These are phyloP conservation scores for Heliocybe sulcata DNA, from an alignment of 1,284 basidiomycete species.

Conservation along the genomic window DNA sequence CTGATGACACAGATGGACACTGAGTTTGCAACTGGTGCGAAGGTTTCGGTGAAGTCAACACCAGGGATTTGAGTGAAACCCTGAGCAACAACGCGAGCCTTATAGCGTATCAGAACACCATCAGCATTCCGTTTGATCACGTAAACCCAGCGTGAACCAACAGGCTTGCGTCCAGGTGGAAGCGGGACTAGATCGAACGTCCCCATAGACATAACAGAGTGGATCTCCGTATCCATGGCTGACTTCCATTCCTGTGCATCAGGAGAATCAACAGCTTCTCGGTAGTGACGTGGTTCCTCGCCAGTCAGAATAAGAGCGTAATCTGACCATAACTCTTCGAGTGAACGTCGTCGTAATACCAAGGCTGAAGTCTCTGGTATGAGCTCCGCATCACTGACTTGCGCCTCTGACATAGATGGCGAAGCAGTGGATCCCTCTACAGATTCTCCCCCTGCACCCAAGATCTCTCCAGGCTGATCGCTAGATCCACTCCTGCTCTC, in stretches of 20 bases:
- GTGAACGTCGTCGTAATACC: not conserved
- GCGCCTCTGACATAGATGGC: not conserved
- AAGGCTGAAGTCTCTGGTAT: not conserved
- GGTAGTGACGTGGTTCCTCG: conserved; percentile 2
- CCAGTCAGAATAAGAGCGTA: not conserved
- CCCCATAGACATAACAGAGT: too few species aligned
- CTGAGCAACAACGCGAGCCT: conserved; percentile 31
- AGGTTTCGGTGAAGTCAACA: conserved; percentile 29
- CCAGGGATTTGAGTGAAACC: conserved; percentile 32
- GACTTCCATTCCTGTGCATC: conserved; percentile 16
- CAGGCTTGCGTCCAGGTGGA: too few species aligned
- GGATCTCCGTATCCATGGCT: not conserved
- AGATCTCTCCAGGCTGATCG: not conserved
- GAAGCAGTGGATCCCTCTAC: not conserved
- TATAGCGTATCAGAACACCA: conserved; percentile 9
- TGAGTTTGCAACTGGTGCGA: conserved; percentile 22
- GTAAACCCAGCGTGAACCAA: not conserved
- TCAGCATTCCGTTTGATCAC: not conserved
- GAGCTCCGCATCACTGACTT: not conserved
- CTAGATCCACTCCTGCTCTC: too few species aligned
- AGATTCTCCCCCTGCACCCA: not conserved
- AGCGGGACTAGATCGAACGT: too few species aligned
- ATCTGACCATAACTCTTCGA: not conserved
- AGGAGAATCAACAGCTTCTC: conserved; percentile 2
- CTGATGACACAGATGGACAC: conserved; percentile 19